Percentiles rank a stretch among this genome's conserved stretches.
phyloP scores from a whole-genome alignment of 768 basidiomycete species.

The Mycena albidolilacea region DNA sequence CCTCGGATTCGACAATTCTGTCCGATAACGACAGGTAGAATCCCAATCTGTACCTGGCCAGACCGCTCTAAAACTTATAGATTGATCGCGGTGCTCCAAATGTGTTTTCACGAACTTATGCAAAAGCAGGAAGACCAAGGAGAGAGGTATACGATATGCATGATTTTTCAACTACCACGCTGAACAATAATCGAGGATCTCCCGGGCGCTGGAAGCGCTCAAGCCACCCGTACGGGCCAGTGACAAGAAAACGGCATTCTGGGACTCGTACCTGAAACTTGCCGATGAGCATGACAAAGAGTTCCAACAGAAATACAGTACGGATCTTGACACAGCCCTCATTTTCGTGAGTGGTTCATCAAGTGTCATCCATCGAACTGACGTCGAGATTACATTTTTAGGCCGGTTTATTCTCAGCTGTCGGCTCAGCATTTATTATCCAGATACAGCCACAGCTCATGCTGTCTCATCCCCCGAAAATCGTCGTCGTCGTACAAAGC shows the following conservation, averaged over 20 bases:
- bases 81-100: too few relatives aligned
- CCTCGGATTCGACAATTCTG: neutral
- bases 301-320: constrained; percentile 20
- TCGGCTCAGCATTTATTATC: constrained; percentile 19
- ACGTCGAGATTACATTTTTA: neutral
- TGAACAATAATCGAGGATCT: neutral
- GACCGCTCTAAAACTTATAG: neutral
- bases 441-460: neutral
- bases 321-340: constrained; percentile 2
- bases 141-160: too few relatives aligned
- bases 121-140: too few relatives aligned
- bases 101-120: too few relatives aligned
- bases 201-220: neutral
- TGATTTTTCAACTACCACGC: too few relatives aligned
- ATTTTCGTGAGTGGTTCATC: constrained; percentile 22
- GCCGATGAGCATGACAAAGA: constrained; percentile 29
- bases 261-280: constrained; percentile 18
- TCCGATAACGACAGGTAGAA: neutral
- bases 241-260: constrained; percentile 24
- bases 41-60: neutral
- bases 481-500: neutral
- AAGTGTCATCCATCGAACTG: too few relatives aligned
- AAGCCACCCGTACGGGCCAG: neutral
- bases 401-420: constrained; percentile 30
- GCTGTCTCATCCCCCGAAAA: neutral